A percentile compares a stretch with the other conserved stretches of the same genome.
phyloP scores from a whole-genome alignment of 192 early-diverging fungal genomes.

The Pecoramyces ruminantium region DNA sequence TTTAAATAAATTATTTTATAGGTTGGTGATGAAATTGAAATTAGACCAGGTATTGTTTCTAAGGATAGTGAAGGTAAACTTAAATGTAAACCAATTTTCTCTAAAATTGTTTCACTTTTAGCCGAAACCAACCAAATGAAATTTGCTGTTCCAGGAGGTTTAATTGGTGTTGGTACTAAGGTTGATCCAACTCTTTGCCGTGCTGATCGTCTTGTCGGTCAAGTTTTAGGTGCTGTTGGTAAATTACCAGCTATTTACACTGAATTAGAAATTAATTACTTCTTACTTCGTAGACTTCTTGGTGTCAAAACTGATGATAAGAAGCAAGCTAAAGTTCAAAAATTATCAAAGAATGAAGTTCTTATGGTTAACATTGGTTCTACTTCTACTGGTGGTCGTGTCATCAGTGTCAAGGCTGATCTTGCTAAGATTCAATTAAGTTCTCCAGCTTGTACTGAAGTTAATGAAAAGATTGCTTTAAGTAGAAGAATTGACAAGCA shows the following conservation, averaged over 20 bases:
- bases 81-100: slow-evolving; percentile 70
- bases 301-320: slow-evolving; percentile 96
- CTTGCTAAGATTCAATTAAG: slow-evolving; percentile 85
- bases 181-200: slow-evolving; percentile 93
- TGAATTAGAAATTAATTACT: slow-evolving; percentile 93
- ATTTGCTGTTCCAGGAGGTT: slow-evolving; percentile 98
- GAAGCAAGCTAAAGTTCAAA: slow-evolving; percentile 86
- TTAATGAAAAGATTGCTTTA: slow-evolving; percentile 88
- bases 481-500: slow-evolving; percentile 91
- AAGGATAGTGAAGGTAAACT: slow-evolving; percentile 74
- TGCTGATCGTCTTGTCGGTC: slow-evolving; percentile 88
- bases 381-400: slow-evolving; percentile 83
- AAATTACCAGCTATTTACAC: slow-evolving; percentile 84
- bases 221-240: slow-evolving; percentile 81
- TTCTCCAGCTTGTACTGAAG: slow-evolving; percentile 84
- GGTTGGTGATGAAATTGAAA: slow-evolving; percentile 89
- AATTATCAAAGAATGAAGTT: slow-evolving; percentile 82
- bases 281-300: slow-evolving; percentile 83
- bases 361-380: slow-evolving; percentile 95
- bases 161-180: slow-evolving; percentile 93
- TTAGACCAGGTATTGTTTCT: slow-evolving; percentile 83
- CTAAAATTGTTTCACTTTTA: slow-evolving; percentile 68
- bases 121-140: slow-evolving; percentile 80
- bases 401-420: slow-evolving; percentile 82
- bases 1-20: slow-evolving; percentile 10